Evolutionary conservation across 2,329 filamentous ascomycete species (phyloP).

Genomic region (Epichloe glyceriae): DNA sequence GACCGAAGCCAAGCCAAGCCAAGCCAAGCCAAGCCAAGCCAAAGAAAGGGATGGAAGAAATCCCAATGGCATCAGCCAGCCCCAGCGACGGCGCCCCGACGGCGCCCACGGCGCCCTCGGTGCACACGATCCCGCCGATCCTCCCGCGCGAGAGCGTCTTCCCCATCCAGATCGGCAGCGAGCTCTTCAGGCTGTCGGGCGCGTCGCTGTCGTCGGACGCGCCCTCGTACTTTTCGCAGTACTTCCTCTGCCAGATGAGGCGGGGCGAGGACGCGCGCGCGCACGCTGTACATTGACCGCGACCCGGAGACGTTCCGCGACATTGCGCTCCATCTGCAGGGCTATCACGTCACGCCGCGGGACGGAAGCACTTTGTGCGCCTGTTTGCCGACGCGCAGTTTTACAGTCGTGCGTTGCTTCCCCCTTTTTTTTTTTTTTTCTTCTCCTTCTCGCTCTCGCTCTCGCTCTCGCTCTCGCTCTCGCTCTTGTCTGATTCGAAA

Average conservation of each 20-base stretch:
- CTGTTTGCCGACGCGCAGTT: slow-evolving; percentile 93
- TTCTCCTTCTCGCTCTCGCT: neutral
- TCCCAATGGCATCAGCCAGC: slow-evolving; percentile 13
- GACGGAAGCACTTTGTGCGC: slow-evolving; percentile 79
- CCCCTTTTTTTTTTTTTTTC: neutral
- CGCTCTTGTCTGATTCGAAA: neutral
- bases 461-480: too few relatives aligned
- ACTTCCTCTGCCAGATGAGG: slow-evolving; percentile 73
- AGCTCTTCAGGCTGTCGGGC: slow-evolving; percentile 60
- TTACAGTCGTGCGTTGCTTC: slow-evolving; percentile 56
- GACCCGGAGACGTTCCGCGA: slow-evolving; percentile 82
- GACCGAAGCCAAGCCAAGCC: too few relatives aligned
- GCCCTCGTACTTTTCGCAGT: slow-evolving; percentile 91
- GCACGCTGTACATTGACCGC: slow-evolving; percentile 88
- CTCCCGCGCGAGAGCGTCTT: slow-evolving; percentile 62
- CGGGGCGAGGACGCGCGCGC: slow-evolving; percentile 48
- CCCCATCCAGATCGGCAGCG: slow-evolving; percentile 59
- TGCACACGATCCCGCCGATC: slow-evolving; percentile 39
- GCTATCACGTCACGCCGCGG: slow-evolving; percentile 72
- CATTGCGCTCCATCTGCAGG: slow-evolving; percentile 81
- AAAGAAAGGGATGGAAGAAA: too few relatives aligned
- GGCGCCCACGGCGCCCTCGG: slow-evolving; percentile 8
- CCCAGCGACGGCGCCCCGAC: slow-evolving; percentile 12
- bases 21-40: too few relatives aligned
- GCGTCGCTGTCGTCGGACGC: slow-evolving; percentile 66